Conservation (phyloP, 2,329 filamentous ascomycete genomes). For the Trichoderma semiorbis region DNA sequence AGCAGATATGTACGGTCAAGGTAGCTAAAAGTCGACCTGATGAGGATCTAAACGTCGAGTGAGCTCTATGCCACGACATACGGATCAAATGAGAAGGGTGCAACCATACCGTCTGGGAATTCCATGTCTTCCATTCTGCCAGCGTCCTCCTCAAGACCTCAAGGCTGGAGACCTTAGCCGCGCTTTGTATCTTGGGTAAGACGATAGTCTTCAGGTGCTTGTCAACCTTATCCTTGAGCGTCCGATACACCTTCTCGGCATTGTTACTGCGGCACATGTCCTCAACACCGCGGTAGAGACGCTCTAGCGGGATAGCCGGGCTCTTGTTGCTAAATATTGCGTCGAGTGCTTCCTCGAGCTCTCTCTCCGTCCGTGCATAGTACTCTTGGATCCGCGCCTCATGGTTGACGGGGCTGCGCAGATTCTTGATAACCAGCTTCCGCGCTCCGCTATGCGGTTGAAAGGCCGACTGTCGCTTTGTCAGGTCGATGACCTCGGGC, state of each 20-base stretch:
- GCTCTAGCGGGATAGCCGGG: constrained; percentile 73
- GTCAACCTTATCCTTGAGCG: constrained; percentile 64
- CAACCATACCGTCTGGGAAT: constrained; percentile 61
- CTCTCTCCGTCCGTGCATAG: constrained; percentile 69
- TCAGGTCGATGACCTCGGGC: constrained; percentile 37
- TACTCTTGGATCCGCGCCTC: constrained; percentile 68
- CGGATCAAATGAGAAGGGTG: background rate
- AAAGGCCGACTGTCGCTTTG: constrained; percentile 46
- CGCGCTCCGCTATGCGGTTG: constrained; percentile 74
- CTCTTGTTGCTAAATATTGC: constrained; percentile 66
- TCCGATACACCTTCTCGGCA: constrained; percentile 63
- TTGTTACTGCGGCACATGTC: constrained; percentile 80
- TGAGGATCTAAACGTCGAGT: constrained; percentile 52
- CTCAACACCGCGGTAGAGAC: constrained; percentile 86
- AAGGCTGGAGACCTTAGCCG: constrained; percentile 53
- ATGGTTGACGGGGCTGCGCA: constrained; percentile 59
- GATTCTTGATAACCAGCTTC: constrained; percentile 91
- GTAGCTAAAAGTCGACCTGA: constrained; percentile 90
- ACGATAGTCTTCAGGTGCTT: constrained; percentile 63
- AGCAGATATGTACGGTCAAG: constrained; percentile 87
- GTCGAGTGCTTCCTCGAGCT: constrained; percentile 69
- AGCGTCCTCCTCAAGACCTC: constrained; percentile 58
- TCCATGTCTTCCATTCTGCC: constrained; percentile 72
- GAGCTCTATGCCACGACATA: background rate
- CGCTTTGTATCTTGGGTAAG: constrained; percentile 50